Conservation (phyloP, 129 eudicot genomes). For the Helianthus tuberosus region DNA sequence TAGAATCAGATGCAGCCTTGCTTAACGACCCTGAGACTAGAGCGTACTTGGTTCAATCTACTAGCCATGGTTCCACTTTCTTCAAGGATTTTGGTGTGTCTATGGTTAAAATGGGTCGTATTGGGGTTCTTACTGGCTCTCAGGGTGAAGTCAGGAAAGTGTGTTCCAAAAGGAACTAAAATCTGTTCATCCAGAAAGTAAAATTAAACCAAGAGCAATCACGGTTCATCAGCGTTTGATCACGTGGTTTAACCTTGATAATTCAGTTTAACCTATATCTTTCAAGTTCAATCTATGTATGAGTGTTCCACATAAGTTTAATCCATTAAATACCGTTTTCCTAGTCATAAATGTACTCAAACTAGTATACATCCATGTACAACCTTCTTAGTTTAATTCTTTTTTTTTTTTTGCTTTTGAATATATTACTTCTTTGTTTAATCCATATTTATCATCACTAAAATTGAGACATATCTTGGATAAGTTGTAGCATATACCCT, state of each 20-base stretch:
- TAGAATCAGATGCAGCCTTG: slow-evolving; percentile 58
- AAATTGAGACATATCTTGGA: too few species aligned
- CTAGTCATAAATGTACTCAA: too few species aligned
- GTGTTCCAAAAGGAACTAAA: slow-evolving; percentile 41
- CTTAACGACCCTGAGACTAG: slow-evolving; percentile 43
- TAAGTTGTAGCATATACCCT: too few species aligned
- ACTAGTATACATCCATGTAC: too few species aligned
- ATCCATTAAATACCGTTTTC: too few species aligned
- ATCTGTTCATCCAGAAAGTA: background rate
- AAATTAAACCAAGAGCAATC: background rate
- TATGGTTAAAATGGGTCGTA: slow-evolving; percentile 64
- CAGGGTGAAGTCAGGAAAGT: slow-evolving; percentile 64
- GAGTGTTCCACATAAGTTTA: too few species aligned
- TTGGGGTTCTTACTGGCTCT: slow-evolving; percentile 71
- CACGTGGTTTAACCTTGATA: background rate
- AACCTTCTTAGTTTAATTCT: too few species aligned
- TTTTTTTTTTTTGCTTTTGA: too few species aligned
- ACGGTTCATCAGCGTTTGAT: background rate
- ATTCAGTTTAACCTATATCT: too few species aligned
- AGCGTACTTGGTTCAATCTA: slow-evolving; percentile 45
- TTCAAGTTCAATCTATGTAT: too few species aligned
- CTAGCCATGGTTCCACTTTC: slow-evolving; percentile 43
- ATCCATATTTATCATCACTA: too few species aligned
- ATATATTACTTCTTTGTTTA: too few species aligned
- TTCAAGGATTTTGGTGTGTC: slow-evolving; percentile 59